Evolutionary conservation across 164 flowering plant species (phyloP), one percentile per base, ranked within the genome.

Genomic region (Warburgia ugandensis): DNA sequence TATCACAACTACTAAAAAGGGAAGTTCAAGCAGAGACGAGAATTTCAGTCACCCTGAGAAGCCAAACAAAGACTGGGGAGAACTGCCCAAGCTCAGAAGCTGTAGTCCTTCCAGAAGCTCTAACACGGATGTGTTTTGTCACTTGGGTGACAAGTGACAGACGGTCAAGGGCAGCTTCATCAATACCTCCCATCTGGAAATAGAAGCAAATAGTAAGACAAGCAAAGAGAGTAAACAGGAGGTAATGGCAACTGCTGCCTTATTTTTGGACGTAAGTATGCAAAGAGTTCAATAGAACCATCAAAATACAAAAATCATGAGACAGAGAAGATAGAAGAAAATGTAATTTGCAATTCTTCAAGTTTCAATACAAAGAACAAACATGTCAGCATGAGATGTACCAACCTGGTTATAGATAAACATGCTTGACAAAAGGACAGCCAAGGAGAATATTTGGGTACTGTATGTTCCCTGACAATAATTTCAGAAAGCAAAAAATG

Each of bases 41-140:
- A n/a, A n/a, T n/a, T n/a, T n/a, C n/a, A n/a, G 23, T 66, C 75
- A 94, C 99, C 91, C 99, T 83, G 47, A 94, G 56, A 65, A 94
- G 97, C 99, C 99, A 94, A 55, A 94, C 94, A 73, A 94, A 94
- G 16, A 89, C 81, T 25, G 99, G 99, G 22, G 99, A 83, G 68
- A 94, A 94, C 61, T 94, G 99, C 54, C 90, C 97, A 54, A 89
- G 80, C 71, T 94, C 99, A 45, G 96, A 83, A 52, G 88, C 74
- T 21, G 90, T 63, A 50, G 69, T 80, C 70, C 58, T 78, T 56
- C 96, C 90, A 61, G 96, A 80, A 21, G 99, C 97, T 72, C 88
- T 81, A 33, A 94, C 95, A 49, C 97, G 97, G 51, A 94, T 94
- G 70, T 89, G 99, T 52, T 84, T 94, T 26, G 95, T 94, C 96